These are phyloP conservation scores for Cichorium intybus DNA, from an alignment of 140 eudicot genomes.

Conservation along the genomic window DNA sequence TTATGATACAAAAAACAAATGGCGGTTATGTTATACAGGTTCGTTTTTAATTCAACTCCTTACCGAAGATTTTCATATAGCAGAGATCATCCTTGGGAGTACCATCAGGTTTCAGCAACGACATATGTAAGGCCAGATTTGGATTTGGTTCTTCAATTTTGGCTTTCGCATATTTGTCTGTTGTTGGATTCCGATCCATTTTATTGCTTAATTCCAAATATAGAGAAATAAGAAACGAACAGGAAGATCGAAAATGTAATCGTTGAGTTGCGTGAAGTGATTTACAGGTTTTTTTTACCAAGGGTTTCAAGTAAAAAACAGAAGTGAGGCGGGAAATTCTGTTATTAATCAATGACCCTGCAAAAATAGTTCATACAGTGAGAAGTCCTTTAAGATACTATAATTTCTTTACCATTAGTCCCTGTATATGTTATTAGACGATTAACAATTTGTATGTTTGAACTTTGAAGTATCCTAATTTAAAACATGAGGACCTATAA, in stretches of 20 bases:
- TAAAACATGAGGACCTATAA: too few relatives aligned
- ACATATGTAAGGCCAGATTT: not conserved
- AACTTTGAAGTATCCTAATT: too few relatives aligned
- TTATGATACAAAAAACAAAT: not conserved
- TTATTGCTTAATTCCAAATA: not conserved
- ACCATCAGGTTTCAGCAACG: not conserved
- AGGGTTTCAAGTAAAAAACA: not conserved
- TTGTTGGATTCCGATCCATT: not conserved
- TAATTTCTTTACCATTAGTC: conserved; percentile 5
- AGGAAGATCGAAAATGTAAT: not conserved
- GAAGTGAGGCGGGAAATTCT: conserved; percentile 17
- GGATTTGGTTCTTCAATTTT: conserved; percentile 7
- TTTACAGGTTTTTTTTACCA: not conserved
- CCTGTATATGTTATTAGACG: not conserved
- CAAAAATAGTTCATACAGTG: not conserved
- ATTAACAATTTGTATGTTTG: too few relatives aligned
- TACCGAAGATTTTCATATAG: not conserved
- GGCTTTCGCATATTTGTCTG: not conserved
- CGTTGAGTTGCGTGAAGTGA: not conserved
- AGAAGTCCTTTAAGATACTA: conserved; percentile 12
- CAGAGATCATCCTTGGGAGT: not conserved
- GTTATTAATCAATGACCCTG: not conserved
- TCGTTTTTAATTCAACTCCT: not conserved
- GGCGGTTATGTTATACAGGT: not conserved
- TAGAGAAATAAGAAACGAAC: not conserved